These are phyloP conservation scores for Trichoderma simmonsii DNA, from an alignment of 2,329 filamentous ascomycete species.

Conservation along the genomic window DNA sequence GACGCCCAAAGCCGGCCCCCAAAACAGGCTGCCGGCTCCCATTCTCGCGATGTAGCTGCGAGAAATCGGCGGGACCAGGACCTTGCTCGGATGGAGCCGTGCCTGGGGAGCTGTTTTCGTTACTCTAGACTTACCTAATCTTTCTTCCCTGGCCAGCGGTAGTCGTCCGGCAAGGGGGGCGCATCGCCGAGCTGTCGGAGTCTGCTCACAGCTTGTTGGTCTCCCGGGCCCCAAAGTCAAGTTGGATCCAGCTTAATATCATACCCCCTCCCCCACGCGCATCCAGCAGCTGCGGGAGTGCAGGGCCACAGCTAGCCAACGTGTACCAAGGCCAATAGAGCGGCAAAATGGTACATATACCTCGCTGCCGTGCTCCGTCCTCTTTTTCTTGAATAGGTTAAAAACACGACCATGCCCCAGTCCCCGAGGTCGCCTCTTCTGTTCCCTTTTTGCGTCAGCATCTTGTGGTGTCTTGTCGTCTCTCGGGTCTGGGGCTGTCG, in stretches of 20 bases:
- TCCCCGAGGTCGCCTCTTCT: neutral
- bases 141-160: conserved; percentile 4
- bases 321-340: conserved; percentile 5
- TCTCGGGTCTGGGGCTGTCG: conserved; percentile 12
- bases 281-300: conserved; percentile 11
- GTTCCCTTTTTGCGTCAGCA: conserved; percentile 8
- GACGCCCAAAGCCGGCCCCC: conserved; percentile 5
- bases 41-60: conserved; percentile 7
- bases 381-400: conserved; percentile 18
- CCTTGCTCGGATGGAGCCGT: conserved; percentile 17
- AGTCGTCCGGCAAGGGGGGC: conserved; percentile 15
- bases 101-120: conserved; percentile 13
- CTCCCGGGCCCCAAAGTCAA: conserved; percentile 12
- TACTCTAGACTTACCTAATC: conserved; percentile 22
- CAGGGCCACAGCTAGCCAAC: conserved; percentile 18
- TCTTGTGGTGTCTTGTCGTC: conserved; percentile 10
- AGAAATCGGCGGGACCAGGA: conserved; percentile 4
- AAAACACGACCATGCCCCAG: conserved; percentile 20
- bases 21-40: conserved; percentile 2
- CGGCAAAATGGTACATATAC: conserved; percentile 15
- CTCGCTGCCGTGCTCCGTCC: conserved; percentile 3
- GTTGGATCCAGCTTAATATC: conserved; percentile 17
- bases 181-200: conserved; percentile 12
- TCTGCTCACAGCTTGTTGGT: conserved; percentile 1
- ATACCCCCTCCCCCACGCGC: conserved; percentile 19